Percentiles rank a stretch among this genome's conserved stretches.
Evolutionary conservation across 2,329 filamentous ascomycete species (phyloP).

Genomic region (Orbilia brochopaga): DNA sequence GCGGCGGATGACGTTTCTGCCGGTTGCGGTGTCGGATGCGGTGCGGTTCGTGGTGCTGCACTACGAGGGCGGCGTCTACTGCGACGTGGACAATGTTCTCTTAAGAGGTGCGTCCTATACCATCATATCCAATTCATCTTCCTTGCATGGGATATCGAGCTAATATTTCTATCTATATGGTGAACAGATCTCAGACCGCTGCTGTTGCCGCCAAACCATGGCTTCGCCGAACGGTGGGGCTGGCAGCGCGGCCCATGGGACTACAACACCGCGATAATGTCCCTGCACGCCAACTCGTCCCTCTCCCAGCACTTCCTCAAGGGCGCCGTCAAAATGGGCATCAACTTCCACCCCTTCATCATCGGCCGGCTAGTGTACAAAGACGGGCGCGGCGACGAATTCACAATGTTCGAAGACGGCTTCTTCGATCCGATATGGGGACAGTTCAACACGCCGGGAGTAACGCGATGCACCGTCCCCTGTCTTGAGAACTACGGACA

Average conservation of each 20-base stretch:
- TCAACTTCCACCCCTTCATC: constrained; percentile 66
- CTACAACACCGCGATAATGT: constrained; percentile 67
- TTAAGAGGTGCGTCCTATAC: constrained; percentile 56
- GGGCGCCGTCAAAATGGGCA: constrained; percentile 65
- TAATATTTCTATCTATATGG: no score
- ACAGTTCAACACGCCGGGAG: constrained; percentile 64
- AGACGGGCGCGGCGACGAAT: constrained; percentile 63
- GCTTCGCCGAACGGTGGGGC: constrained; percentile 66
- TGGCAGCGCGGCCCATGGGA: constrained; percentile 63
- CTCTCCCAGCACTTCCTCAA: constrained; percentile 65
- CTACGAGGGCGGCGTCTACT: constrained; percentile 64
- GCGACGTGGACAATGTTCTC: constrained; percentile 66
- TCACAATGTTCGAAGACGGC: constrained; percentile 66
- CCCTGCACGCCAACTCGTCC: constrained; percentile 64
- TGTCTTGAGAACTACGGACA: constrained; percentile 64
- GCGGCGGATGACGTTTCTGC: constrained; percentile 66
- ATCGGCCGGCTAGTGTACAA: constrained; percentile 66
- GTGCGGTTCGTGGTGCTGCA: constrained; percentile 65
- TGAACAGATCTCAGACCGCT: constrained; percentile 63
- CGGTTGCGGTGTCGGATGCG: constrained; percentile 65
- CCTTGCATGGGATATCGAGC: no score
- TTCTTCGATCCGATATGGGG: constrained; percentile 67
- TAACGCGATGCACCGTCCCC: constrained; percentile 64
- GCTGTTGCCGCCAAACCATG: constrained; percentile 62
- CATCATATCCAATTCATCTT: no score